phyloP scores from a whole-genome alignment of 2,329 filamentous ascomycete species.

The Microcera coccophila region DNA sequence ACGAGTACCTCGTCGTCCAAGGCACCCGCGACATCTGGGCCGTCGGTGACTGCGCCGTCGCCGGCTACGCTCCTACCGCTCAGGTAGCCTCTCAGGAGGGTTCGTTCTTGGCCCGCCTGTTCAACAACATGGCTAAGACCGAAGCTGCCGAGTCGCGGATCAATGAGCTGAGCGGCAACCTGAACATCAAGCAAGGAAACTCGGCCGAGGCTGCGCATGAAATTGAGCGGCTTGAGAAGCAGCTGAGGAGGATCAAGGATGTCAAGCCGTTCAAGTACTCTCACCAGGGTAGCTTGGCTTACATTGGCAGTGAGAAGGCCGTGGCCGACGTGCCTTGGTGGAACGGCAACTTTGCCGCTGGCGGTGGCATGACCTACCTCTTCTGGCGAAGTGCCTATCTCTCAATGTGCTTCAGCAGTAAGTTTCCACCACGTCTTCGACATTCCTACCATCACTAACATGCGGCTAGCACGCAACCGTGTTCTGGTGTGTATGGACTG shows the following conservation, averaged over 20 bases:
- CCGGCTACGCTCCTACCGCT: constrained; percentile 94
- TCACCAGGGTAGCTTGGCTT: constrained; percentile 93
- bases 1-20: constrained; percentile 98
- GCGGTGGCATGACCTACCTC: constrained; percentile 90
- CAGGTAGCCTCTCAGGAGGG: constrained; percentile 97
- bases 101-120: constrained; percentile 86
- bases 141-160: constrained; percentile 76
- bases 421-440: constrained; percentile 41
- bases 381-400: constrained; percentile 98
- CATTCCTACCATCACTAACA: constrained; percentile 12
- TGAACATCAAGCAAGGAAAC: constrained; percentile 60
- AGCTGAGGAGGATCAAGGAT: constrained; percentile 84
- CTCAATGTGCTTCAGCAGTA: constrained; percentile 99
- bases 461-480: constrained; percentile 74
- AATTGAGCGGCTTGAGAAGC: constrained; percentile 83
- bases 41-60: constrained; percentile 93
- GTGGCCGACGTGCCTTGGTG: constrained; percentile 97
- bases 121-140: constrained; percentile 99
- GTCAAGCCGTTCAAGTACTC: constrained; percentile 98
- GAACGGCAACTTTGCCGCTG: constrained; percentile 91
- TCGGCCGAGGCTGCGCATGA: constrained; percentile 65
- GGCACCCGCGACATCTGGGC: constrained; percentile 97
- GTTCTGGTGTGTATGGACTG: constrained; percentile 91
- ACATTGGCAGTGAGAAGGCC: constrained; percentile 97
- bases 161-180: constrained; percentile 58